A percentile compares a stretch with the other conserved stretches of the same genome.
These are phyloP conservation scores for Pseudohalonectria lignicola DNA, from an alignment of 2,329 filamentous ascomycete species.

Conservation along the genomic window DNA sequence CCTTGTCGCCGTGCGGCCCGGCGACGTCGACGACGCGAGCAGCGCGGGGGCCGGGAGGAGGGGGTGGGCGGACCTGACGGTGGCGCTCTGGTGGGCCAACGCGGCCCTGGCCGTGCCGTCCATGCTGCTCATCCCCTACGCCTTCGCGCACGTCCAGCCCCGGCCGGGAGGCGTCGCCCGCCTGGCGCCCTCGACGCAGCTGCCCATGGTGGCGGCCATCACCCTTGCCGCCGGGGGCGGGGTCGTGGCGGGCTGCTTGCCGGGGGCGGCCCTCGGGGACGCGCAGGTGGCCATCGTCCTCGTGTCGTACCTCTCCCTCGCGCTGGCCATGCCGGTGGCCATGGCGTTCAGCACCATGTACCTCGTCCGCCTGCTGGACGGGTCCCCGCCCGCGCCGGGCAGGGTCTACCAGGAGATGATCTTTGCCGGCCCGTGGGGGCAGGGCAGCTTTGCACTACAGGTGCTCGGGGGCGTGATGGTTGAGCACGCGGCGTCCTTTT, in stretches of 20 bases:
- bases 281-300: conserved; percentile 21
- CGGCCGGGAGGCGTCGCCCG: conserved; percentile 14
- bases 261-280: neutral
- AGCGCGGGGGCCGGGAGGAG: too few relatives aligned
- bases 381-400: conserved; percentile 14
- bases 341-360: conserved; percentile 18
- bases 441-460: conserved; percentile 26
- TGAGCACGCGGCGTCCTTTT: conserved; percentile 12
- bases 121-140: conserved; percentile 20
- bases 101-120: conserved; percentile 17
- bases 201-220: conserved; percentile 25
- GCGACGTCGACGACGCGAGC: too few relatives aligned
- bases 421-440: conserved; percentile 24
- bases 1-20: conserved; percentile 11
- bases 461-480: conserved; percentile 19
- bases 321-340: conserved; percentile 19
- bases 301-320: conserved; percentile 23
- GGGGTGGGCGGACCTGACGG: conserved; percentile 17
- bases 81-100: conserved; percentile 28
- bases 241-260: conserved; percentile 10
- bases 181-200: conserved; percentile 20
- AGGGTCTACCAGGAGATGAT: conserved; percentile 25
- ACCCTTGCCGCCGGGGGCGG: conserved; percentile 25
- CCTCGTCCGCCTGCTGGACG: conserved; percentile 7
- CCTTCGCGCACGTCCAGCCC: conserved; percentile 17